phyloP scores from a whole-genome alignment of 805 yeast genomes.

The Lachancea mirantina region DNA sequence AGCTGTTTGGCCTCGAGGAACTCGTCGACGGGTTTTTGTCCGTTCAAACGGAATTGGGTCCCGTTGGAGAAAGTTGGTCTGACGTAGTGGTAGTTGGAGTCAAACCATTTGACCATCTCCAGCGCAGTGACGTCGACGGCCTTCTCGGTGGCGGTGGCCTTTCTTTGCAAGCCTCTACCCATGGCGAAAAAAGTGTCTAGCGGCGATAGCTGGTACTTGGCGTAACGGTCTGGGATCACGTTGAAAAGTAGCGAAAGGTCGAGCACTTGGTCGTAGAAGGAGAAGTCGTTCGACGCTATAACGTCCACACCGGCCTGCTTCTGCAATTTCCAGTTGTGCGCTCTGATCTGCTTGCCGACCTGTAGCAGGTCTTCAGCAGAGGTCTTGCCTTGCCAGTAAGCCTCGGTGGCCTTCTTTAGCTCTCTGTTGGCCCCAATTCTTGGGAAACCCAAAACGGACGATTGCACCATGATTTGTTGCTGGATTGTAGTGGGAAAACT shows the following conservation, averaged over 20 bases:
- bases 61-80: conserved; percentile 97
- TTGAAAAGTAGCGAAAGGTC: conserved; percentile 90
- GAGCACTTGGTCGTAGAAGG: conserved; percentile 94
- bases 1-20: conserved; percentile 94
- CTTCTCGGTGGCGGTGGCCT: conserved; percentile 75
- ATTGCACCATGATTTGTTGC: conserved; percentile 75
- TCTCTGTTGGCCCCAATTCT: conserved; percentile 99
- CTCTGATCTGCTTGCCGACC: conserved; percentile 94
- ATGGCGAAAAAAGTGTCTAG: conserved; percentile 94
- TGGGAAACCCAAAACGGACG: conserved; percentile 98
- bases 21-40: conserved; percentile 95
- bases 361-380: conserved; percentile 78
- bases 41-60: conserved; percentile 92
- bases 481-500: too few species aligned
- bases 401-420: conserved; percentile 96
- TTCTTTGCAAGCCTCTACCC: conserved; percentile 99
- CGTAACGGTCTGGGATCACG: conserved; percentile 94
- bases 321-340: conserved; percentile 96
- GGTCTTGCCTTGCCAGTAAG: conserved; percentile 97
- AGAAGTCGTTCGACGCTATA: conserved; percentile 96
- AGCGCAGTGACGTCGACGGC: conserved; percentile 98
- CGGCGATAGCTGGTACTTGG: conserved; percentile 81
- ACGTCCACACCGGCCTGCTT: conserved; percentile 94
- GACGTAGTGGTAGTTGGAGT: conserved; percentile 98
- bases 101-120: conserved; percentile 99